These are phyloP conservation scores for Metschnikowia santaceciliae DNA, from an alignment of 805 yeast genomes.

Conservation along the genomic window DNA sequence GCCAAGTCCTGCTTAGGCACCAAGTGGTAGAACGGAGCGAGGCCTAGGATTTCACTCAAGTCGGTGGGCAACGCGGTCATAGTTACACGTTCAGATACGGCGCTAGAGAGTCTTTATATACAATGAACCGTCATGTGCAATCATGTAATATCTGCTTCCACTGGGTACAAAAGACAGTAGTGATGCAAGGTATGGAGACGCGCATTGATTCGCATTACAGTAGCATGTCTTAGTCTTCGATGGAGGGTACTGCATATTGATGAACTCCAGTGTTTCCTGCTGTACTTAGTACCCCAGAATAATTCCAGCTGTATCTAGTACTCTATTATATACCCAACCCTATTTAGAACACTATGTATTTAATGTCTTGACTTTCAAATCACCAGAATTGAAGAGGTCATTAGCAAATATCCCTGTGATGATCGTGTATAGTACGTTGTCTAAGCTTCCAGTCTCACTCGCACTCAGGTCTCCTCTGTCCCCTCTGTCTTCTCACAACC, in stretches of 20 bases:
- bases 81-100: not conserved
- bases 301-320: no score
- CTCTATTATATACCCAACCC: no score
- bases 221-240: no score
- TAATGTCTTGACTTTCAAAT: not conserved
- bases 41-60: slow-evolving; percentile 13
- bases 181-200: not conserved
- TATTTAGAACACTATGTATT: not conserved
- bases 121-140: not conserved
- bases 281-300: no score
- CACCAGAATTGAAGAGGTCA: not conserved
- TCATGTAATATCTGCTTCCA: not conserved
- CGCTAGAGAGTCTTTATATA: not conserved
- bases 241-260: not conserved
- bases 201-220: not conserved
- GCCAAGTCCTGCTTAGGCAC: slow-evolving; percentile 17
- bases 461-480: no score
- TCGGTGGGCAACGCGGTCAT: slow-evolving; percentile 4
- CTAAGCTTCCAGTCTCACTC: no score
- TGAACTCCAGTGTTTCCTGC: no score
- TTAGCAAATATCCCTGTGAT: no score
- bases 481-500: not conserved
- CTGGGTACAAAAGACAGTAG: slow-evolving; percentile 1
- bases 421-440: no score
- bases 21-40: slow-evolving; percentile 14